phyloP scores from a whole-genome alignment of 805 yeast genomes.

The Diddensiella santjacobensis region DNA sequence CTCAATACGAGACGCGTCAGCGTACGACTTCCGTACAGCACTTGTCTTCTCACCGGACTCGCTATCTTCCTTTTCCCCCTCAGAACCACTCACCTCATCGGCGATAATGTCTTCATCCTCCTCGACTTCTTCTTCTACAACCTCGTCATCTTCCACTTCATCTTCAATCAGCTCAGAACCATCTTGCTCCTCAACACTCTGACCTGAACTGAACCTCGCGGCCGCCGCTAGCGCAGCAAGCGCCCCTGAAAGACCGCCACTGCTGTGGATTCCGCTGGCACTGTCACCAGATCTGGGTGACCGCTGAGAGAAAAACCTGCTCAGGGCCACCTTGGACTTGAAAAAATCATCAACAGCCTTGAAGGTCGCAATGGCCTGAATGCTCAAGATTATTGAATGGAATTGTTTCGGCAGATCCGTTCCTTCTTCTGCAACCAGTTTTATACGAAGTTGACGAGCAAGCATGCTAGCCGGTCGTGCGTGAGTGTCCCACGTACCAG shows the following conservation, averaged over 20 bases:
- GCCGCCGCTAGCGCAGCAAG: slow-evolving; percentile 21
- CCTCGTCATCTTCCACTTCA: slow-evolving; percentile 12
- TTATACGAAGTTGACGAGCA: slow-evolving; percentile 67
- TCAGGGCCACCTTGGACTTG: slow-evolving; percentile 34
- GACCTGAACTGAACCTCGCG: slow-evolving; percentile 10
- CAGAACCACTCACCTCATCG: slow-evolving; percentile 11
- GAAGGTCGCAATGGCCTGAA: slow-evolving; percentile 54
- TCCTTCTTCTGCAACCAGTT: slow-evolving; percentile 42
- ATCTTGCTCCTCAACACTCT: slow-evolving; percentile 12
- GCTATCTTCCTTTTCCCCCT: slow-evolving; percentile 11
- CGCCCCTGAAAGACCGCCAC: slow-evolving; percentile 15
- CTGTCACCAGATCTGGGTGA: not conserved
- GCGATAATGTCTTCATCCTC: slow-evolving; percentile 24
- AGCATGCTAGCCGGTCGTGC: slow-evolving; percentile 34
- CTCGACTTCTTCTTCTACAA: slow-evolving; percentile 18
- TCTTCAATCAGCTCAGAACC: slow-evolving; percentile 15
- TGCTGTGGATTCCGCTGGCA: not conserved
- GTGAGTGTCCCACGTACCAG: slow-evolving; percentile 35
- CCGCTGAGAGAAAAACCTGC: slow-evolving; percentile 4
- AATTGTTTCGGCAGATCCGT: slow-evolving; percentile 18
- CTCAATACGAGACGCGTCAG: slow-evolving; percentile 9
- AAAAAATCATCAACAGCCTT: slow-evolving; percentile 44
- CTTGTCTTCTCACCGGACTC: slow-evolving; percentile 2
- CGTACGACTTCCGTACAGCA: slow-evolving; percentile 4
- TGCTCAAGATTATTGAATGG: slow-evolving; percentile 36